These are phyloP conservation scores for Mallotus japonicus DNA, from an alignment of 441 rosid genomes.

Conservation along the genomic window DNA sequence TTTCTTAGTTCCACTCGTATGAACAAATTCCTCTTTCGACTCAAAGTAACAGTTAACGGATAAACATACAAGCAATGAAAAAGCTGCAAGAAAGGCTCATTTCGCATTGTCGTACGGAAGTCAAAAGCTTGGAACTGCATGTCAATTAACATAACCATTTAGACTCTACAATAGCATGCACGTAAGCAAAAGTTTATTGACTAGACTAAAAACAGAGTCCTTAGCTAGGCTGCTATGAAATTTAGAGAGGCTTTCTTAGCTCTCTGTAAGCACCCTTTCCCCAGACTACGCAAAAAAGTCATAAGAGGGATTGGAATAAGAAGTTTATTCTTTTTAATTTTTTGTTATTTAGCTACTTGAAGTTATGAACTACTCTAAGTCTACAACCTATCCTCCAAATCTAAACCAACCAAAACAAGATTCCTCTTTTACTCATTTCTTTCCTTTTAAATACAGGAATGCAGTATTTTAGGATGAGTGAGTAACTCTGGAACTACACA, in stretches of 20 bases:
- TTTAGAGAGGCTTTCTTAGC: background rate
- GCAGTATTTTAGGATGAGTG: background rate
- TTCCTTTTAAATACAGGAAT: background rate
- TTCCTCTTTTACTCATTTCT: background rate
- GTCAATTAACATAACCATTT: conserved; percentile 25
- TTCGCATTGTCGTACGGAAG: conserved; percentile 90
- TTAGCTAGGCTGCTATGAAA: background rate
- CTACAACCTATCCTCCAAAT: background rate
- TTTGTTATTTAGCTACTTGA: background rate
- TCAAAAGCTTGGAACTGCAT: conserved; percentile 91
- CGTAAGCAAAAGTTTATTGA: background rate
- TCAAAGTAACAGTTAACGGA: conserved; percentile 83
- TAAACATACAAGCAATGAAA: conserved; percentile 93
- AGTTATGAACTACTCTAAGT: background rate
- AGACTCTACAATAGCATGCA: conserved; percentile 3
- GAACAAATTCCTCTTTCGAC: conserved; percentile 92
- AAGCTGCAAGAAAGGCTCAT: conserved; percentile 97
- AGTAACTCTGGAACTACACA: background rate
- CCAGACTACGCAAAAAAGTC: background rate
- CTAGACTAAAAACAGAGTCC: background rate
- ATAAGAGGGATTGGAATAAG: background rate
- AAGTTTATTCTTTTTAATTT: background rate
- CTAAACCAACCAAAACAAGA: background rate
- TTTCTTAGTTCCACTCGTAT: conserved; percentile 91
- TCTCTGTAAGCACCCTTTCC: background rate